Evolutionary conservation across 2,329 filamentous ascomycete species (phyloP).

Genomic region (Cladobotryum protrusum): DNA sequence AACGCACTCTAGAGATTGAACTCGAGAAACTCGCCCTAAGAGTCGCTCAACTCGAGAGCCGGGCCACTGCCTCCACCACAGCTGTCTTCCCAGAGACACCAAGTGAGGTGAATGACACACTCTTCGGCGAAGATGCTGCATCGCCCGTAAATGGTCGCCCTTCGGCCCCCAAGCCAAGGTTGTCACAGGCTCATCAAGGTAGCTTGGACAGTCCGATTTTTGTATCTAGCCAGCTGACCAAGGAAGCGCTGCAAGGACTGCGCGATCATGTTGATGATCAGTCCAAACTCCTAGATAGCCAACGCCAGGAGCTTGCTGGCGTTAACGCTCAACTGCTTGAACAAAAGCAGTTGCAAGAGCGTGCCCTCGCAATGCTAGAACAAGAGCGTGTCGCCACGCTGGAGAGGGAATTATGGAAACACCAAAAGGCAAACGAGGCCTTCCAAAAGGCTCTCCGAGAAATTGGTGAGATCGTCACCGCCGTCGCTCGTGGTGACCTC

Average conservation of each 20-base stretch:
- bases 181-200: constrained; percentile 38
- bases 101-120: constrained; percentile 63
- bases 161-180: constrained; percentile 34
- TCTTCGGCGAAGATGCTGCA: constrained; percentile 53
- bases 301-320: constrained; percentile 77
- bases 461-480: constrained; percentile 95
- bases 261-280: constrained; percentile 90
- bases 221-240: constrained; percentile 53
- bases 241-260: constrained; percentile 78
- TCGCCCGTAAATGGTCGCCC: constrained; percentile 35
- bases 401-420: constrained; percentile 91
- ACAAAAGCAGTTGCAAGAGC: constrained; percentile 79
- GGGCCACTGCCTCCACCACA: constrained; percentile 55
- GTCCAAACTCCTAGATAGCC: constrained; percentile 82
- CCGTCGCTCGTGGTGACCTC: constrained; percentile 88
- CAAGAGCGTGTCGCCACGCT: constrained; percentile 81
- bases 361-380: constrained; percentile 75
- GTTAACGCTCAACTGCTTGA: constrained; percentile 80
- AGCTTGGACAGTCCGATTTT: constrained; percentile 32
- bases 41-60: constrained; percentile 76
- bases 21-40: constrained; percentile 70
- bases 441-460: constrained; percentile 96
- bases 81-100: constrained; percentile 72
- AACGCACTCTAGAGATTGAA: constrained; percentile 75
- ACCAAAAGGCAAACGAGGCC: constrained; percentile 95